A percentile compares a stretch with the other conserved stretches of the same genome.
Evolutionary conservation across 1,284 basidiomycete genomes (phyloP).

Genomic region (Puccinia horiana): DNA sequence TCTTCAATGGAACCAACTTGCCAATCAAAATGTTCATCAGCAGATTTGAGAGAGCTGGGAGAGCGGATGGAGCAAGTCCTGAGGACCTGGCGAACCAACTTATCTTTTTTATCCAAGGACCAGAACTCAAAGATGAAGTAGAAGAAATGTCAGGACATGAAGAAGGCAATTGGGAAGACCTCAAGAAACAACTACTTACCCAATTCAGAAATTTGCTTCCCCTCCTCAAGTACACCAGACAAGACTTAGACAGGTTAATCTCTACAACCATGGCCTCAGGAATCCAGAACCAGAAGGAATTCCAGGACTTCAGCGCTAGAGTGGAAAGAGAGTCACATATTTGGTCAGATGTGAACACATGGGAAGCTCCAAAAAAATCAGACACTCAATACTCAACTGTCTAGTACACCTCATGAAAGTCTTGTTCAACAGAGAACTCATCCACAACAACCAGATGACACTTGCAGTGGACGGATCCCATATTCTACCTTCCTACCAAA

Average conservation of each 20-base stretch:
- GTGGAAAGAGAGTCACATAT: neutral
- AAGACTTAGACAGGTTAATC: neutral
- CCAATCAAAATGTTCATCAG: neutral
- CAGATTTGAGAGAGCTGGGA: neutral
- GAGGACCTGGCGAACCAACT: neutral
- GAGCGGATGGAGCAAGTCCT: neutral
- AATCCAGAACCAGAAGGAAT: neutral
- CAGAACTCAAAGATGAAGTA: neutral
- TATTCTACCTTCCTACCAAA: neutral
- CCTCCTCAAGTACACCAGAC: neutral
- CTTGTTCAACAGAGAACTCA: neutral
- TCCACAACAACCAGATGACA: neutral
- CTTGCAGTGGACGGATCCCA: neutral
- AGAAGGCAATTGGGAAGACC: neutral
- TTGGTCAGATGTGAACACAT: neutral
- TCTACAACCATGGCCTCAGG: neutral
- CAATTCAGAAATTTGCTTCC: neutral
- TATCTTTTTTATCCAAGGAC: neutral
- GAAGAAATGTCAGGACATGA: constrained; percentile 15
- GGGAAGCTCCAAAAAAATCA: neutral
- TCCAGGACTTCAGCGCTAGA: neutral
- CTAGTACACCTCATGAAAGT: neutral
- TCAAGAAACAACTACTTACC: neutral
- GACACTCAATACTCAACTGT: neutral
- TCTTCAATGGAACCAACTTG: constrained; percentile 7